Conservation (phyloP, 495 filamentous ascomycete genomes). For the Aspergillus cavernicola region DNA sequence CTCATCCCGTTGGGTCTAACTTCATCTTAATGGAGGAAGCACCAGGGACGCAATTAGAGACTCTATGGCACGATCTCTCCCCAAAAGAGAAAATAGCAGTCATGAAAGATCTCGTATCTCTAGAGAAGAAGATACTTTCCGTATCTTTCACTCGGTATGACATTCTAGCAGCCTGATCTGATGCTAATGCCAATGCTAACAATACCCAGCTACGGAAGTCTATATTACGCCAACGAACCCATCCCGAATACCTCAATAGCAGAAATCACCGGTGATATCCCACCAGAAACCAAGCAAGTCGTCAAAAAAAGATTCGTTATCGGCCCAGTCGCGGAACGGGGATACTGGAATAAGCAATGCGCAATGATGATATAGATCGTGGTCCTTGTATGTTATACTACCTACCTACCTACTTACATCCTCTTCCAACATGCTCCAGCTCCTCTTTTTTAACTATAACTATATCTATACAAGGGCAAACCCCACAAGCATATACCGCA, state of each 20-base stretch:
- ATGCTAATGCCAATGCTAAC: conserved; percentile 1
- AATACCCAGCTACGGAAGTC: conserved; percentile 22
- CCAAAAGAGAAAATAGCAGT: conserved; percentile 23
- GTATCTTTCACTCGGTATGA: conserved; percentile 21
- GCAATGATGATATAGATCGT: too few relatives aligned
- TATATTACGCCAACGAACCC: conserved; percentile 24
- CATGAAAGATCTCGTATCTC: conserved; percentile 25
- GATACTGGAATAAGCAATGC: too few relatives aligned
- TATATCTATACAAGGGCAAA: too few relatives aligned
- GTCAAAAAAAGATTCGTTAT: too few relatives aligned
- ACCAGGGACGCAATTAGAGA: conserved; percentile 20
- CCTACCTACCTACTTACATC: too few relatives aligned
- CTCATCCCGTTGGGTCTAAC: conserved; percentile 33
- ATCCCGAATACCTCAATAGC: conserved; percentile 10
- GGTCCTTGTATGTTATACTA: too few relatives aligned
- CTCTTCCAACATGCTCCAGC: too few relatives aligned
- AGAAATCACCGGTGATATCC: conserved; percentile 1
- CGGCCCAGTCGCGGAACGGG: too few relatives aligned
- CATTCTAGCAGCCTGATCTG: neutral
- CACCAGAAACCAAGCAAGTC: too few relatives aligned
- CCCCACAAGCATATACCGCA: too few relatives aligned
- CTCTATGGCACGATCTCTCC: conserved; percentile 25
- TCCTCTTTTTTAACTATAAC: too few relatives aligned
- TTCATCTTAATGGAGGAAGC: conserved; percentile 43
- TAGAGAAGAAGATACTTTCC: conserved; percentile 28